phyloP scores from a whole-genome alignment of 2,329 filamentous ascomycete species.

The Plenodomus lindquistii region DNA sequence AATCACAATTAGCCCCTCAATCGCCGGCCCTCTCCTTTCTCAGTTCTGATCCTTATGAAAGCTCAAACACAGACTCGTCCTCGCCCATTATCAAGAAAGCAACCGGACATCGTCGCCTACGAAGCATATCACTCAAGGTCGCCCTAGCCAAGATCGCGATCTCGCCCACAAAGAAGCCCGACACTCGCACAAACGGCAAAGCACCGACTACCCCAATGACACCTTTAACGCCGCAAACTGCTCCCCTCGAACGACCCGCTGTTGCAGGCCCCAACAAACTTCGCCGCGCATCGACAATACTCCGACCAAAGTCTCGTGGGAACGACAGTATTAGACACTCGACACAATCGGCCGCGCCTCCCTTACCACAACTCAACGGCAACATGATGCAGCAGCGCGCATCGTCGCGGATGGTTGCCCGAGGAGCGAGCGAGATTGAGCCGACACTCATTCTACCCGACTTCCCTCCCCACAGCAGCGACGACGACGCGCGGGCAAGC shows the following conservation, averaged over 20 bases:
- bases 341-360: conserved; percentile 29
- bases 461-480: conserved; percentile 27
- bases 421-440: conserved; percentile 42
- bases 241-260: conserved; percentile 28
- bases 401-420: conserved; percentile 32
- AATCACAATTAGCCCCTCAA: conserved; percentile 31
- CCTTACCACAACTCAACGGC: conserved; percentile 20
- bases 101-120: conserved; percentile 41
- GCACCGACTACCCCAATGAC: conserved; percentile 35
- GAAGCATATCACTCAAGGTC: conserved; percentile 44
- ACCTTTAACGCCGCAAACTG: conserved; percentile 40
- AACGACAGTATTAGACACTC: conserved; percentile 17
- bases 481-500: conserved; percentile 15
- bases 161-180: conserved; percentile 37
- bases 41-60: conserved; percentile 44
- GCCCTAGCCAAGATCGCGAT: conserved; percentile 45
- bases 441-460: conserved; percentile 40
- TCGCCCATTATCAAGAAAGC: conserved; percentile 41
- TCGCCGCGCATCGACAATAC: conserved; percentile 36
- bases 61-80: conserved; percentile 28
- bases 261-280: conserved; percentile 29
- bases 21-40: conserved; percentile 44
- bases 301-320: conserved; percentile 31
- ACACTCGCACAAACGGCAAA: conserved; percentile 29
- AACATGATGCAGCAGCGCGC: conserved; percentile 19